Conservation (phyloP, 805 yeast genomes). For the Starmerella roubikii region DNA sequence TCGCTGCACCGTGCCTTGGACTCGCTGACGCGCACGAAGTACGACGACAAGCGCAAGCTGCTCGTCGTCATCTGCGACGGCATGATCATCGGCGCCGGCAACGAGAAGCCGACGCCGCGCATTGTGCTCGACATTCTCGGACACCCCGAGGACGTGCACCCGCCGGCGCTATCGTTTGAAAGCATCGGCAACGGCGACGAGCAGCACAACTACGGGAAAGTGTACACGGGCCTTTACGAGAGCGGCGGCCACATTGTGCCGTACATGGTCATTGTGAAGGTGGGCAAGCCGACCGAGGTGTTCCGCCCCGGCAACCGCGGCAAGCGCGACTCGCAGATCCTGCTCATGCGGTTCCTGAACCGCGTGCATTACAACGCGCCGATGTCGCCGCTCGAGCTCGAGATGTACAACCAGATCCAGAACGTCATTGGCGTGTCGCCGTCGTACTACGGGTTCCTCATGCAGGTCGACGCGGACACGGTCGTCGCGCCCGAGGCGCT, state of each 20-base stretch:
- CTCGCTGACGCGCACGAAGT: constrained; percentile 44
- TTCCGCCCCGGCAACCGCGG: constrained; percentile 51
- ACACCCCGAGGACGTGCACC: constrained; percentile 38
- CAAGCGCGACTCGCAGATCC: constrained; percentile 50
- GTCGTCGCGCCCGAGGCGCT: constrained; percentile 41
- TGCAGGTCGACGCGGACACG: constrained; percentile 57
- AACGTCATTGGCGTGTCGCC: constrained; percentile 46
- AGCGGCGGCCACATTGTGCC: constrained; percentile 45
- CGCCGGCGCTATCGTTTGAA: constrained; percentile 39
- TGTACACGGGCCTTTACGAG: constrained; percentile 46
- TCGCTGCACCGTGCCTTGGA: constrained; percentile 45
- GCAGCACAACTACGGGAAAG: constrained; percentile 52
- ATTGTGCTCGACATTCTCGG: constrained; percentile 44
- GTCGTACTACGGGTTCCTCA: constrained; percentile 38
- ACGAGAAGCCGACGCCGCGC: constrained; percentile 45
- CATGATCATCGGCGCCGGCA: constrained; percentile 48
- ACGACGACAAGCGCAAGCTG: constrained; percentile 46
- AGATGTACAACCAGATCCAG: constrained; percentile 41
- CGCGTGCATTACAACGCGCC: constrained; percentile 47
- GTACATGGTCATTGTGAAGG: constrained; percentile 41
- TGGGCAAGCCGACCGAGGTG: constrained; percentile 47
- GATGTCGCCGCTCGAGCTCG: constrained; percentile 46
- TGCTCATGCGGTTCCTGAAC: constrained; percentile 47
- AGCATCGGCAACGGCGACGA: constrained; percentile 47
- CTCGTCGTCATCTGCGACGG: constrained; percentile 49